These are phyloP conservation scores for Chaetomium globosum DNA, from an alignment of 2,329 filamentous ascomycete species.

Conservation along the genomic window DNA sequence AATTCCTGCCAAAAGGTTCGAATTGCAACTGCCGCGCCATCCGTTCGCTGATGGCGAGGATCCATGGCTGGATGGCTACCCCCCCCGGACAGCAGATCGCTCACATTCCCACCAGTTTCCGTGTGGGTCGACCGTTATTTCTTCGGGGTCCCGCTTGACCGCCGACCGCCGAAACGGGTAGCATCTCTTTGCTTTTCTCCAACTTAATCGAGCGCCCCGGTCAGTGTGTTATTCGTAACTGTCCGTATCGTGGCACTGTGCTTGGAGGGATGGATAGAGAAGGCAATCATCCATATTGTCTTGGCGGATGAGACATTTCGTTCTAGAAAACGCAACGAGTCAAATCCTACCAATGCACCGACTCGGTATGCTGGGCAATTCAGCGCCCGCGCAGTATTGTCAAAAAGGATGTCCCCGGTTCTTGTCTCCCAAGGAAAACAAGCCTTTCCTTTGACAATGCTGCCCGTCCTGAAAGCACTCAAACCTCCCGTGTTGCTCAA, in stretches of 20 bases:
- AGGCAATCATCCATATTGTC: conserved; percentile 11
- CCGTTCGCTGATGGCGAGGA: not conserved
- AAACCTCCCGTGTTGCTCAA: not conserved
- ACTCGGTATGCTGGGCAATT: not conserved
- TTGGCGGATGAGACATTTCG: conserved; percentile 22
- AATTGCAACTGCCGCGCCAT: conserved; percentile 18
- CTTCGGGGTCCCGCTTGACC: conserved; percentile 3
- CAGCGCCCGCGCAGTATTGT: not conserved
- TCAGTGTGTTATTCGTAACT: not conserved
- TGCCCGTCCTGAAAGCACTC: not conserved
- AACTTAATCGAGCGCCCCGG: not conserved
- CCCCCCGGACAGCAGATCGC: not conserved
- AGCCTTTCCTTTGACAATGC: not conserved
- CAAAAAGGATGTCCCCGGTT: not conserved
- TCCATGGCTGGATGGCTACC: no score
- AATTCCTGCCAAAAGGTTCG: not conserved
- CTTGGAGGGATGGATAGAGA: conserved; percentile 1
- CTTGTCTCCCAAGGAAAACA: not conserved
- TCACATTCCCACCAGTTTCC: conserved; percentile 9
- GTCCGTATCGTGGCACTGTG: conserved; percentile 2
- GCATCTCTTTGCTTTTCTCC: conserved; percentile 3
- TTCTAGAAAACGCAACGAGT: conserved; percentile 28
- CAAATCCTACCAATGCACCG: not conserved
- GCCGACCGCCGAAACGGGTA: conserved; percentile 14
- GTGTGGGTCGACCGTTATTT: conserved; percentile 24